Percentiles rank a stretch among this genome's conserved stretches.
Evolutionary conservation across 352 stramenopile genomes (phyloP).

Genomic region (Globisporangium rhizosaccharum): DNA sequence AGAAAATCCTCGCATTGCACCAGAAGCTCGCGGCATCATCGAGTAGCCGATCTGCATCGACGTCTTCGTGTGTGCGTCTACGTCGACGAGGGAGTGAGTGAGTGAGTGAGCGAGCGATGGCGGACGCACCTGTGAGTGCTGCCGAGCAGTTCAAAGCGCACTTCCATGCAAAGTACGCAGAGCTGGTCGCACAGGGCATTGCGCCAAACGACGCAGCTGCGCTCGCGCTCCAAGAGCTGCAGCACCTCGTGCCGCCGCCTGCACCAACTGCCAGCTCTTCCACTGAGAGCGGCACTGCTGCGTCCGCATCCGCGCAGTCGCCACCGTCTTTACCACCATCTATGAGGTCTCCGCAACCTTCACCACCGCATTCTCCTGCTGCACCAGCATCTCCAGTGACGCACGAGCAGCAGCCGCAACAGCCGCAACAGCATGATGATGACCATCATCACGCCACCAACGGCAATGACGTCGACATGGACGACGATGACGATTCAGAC

Average conservation of each 20-base stretch:
- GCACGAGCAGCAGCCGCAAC: background rate
- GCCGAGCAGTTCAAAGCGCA: slow-evolving; percentile 26
- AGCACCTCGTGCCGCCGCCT: slow-evolving; percentile 21
- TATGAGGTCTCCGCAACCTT: background rate
- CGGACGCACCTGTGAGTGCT: slow-evolving; percentile 8
- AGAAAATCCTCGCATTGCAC: background rate
- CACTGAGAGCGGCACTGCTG: background rate
- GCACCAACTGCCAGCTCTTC: background rate
- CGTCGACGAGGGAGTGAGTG: too few species aligned
- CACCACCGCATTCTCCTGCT: background rate
- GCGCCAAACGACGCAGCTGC: slow-evolving; percentile 60
- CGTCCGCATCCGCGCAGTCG: background rate
- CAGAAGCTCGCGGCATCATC: background rate
- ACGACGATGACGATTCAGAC: slow-evolving; percentile 15
- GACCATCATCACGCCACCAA: slow-evolving; percentile 3
- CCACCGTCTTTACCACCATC: background rate
- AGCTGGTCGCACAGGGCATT: slow-evolving; percentile 42
- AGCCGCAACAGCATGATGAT: background rate
- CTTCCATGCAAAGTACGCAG: slow-evolving; percentile 51
- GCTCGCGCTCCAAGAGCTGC: slow-evolving; percentile 42
- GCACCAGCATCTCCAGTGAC: background rate
- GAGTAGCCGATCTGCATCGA: background rate
- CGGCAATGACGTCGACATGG: slow-evolving; percentile 40
- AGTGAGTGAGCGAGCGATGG: too few species aligned
- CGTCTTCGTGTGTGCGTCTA: background rate